phyloP scores from a whole-genome alignment of 2,329 filamentous ascomycete species.

The Colletotrichum truncatum region DNA sequence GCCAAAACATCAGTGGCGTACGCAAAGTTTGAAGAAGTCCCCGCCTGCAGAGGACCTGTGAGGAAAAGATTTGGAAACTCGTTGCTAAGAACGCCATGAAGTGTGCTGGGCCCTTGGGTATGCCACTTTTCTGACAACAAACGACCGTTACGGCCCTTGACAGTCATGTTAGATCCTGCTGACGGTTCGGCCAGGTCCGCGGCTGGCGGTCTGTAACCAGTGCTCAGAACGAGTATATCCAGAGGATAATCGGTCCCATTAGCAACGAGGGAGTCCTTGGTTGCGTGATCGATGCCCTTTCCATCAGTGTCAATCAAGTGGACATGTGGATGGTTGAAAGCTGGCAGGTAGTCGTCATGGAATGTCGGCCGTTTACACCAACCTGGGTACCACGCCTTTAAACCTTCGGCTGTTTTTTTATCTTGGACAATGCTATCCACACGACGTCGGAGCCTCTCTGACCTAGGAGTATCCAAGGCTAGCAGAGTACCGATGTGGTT shows the following conservation, averaged over 20 bases:
- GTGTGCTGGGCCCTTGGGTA: constrained; percentile 51
- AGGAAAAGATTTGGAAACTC: constrained; percentile 67
- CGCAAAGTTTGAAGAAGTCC: constrained; percentile 47
- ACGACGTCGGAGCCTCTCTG: constrained; percentile 55
- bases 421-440: constrained; percentile 63
- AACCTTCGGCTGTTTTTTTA: constrained; percentile 54
- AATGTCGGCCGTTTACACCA: constrained; percentile 74
- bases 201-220: constrained; percentile 45
- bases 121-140: constrained; percentile 56
- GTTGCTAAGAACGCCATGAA: constrained; percentile 59
- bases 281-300: constrained; percentile 57
- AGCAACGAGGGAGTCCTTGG: constrained; percentile 55
- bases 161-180: constrained; percentile 30
- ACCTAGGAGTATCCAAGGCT: constrained; percentile 49
- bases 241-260: constrained; percentile 56
- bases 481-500: constrained; percentile 47
- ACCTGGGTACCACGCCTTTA: constrained; percentile 68
- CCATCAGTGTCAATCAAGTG: constrained; percentile 68
- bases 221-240: constrained; percentile 49
- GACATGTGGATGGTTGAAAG: constrained; percentile 69
- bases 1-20: constrained; percentile 45
- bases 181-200: constrained; percentile 41
- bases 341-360: constrained; percentile 65
- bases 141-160: constrained; percentile 53
- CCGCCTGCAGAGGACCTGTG: constrained; percentile 51